Base-by-base conservation (phyloP, 495 filamentous ascomycete species). In the Annulohypoxylon maeteangense region DNA sequence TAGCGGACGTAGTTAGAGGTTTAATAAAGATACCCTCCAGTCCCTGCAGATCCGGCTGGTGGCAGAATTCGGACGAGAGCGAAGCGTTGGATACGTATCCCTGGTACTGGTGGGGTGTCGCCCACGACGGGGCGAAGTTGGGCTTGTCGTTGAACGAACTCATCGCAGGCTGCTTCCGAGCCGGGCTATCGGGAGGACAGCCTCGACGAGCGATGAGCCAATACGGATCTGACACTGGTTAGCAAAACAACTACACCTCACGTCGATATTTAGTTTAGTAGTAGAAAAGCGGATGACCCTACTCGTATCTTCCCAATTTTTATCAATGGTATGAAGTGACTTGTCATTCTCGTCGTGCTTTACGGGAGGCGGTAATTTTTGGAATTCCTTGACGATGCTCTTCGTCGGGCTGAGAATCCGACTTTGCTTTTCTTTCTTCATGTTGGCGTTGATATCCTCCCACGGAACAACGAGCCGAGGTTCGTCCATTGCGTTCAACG, bases 401-500 rank as follows among this genome's bases (percentile, higher is more conserved):
- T 71, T 70, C 1, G 74, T 61, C 1, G 78, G 74, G 34, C 68
- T 70, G 20, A 90, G 74, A 7, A 65, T 75, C 20, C 87, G 81
- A 1, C 80, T 84, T 44, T 82, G 76, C 53, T 81, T 80, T 47
- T 90, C 90, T 29, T 81, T 78, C 31, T 79, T 78, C 76, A 92
- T 83, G 31, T 86, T 82, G 5, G 72, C 79, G 59, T 88, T 83
- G 50, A 92, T 87, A 8, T 87, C 83, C 61, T 92, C 90, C 86
- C 88, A 91, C 16, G 88, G 85, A 1, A 88, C 87, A 6, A 91
- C 84, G 2, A 92, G 76, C 47, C 90, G 80, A 25, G 90, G 90
- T 72, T 92, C 89, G 70, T 92, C 91, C 81, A 90, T 86, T 1
- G 84, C 81, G 71, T 92, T 92, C 72, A 91, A 82, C 4, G 89